These are phyloP conservation scores for Rhodotorula babjevae DNA, from an alignment of 768 basidiomycete genomes.

Conservation along the genomic window DNA sequence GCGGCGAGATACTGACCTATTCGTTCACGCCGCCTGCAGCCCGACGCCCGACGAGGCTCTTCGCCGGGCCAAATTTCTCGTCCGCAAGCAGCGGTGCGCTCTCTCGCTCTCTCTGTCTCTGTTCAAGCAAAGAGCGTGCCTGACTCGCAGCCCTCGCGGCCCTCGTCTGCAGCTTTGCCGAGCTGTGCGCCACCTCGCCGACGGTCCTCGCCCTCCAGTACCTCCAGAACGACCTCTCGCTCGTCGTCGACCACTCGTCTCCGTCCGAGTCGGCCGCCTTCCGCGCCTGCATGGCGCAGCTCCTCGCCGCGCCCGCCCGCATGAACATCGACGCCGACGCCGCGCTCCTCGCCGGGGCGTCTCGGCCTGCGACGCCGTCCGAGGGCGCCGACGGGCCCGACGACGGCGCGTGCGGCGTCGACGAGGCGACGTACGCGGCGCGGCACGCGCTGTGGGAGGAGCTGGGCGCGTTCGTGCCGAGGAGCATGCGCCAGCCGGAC, in stretches of 20 bases:
- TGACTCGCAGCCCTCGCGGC: no score
- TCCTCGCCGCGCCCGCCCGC: constrained; percentile 27
- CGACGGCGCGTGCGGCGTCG: neutral
- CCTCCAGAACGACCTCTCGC: constrained; percentile 39
- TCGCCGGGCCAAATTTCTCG: constrained; percentile 34
- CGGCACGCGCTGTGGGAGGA: constrained; percentile 37
- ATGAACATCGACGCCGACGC: constrained; percentile 21
- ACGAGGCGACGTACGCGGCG: constrained; percentile 9
- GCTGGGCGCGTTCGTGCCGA: constrained; percentile 33
- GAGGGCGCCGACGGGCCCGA: neutral
- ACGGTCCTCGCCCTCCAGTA: constrained; percentile 39
- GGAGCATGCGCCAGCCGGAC: constrained; percentile 24
- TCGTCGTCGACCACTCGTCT: constrained; percentile 34
- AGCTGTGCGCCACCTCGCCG: constrained; percentile 30
- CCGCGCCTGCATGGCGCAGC: constrained; percentile 39
- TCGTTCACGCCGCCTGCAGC: constrained; percentile 2
- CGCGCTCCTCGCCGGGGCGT: neutral
- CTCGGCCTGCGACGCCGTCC: neutral
- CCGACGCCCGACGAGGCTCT: constrained; percentile 37
- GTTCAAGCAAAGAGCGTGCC: no score
- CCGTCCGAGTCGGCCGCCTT: constrained; percentile 35
- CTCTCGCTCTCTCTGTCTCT: neutral
- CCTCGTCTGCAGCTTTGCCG: constrained; percentile 30
- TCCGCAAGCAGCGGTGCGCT: constrained; percentile 38
- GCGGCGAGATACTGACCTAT: neutral